Conservation (phyloP, 2,329 filamentous ascomycete species). For the Nemania sp. region DNA sequence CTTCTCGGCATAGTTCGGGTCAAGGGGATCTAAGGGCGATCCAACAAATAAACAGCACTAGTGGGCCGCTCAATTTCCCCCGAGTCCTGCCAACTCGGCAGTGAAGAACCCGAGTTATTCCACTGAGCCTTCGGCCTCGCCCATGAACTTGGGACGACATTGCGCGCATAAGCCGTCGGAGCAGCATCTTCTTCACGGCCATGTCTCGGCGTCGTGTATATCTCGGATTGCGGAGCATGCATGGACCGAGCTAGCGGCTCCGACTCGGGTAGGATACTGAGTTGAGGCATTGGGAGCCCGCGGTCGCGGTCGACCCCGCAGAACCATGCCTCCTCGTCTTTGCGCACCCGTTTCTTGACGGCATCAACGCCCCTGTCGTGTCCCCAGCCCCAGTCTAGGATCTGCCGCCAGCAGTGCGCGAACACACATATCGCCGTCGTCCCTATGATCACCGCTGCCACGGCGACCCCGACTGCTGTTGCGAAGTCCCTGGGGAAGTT, state of each 20-base stretch:
- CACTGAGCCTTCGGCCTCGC: not conserved
- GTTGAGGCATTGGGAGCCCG: conserved; percentile 26
- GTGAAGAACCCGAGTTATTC: conserved; percentile 1
- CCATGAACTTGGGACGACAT: not conserved
- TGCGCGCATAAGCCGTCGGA: not conserved
- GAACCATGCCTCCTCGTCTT: conserved; percentile 34
- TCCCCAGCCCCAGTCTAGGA: conserved; percentile 26
- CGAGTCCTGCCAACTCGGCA: conserved; percentile 22
- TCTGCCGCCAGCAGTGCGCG: conserved; percentile 45
- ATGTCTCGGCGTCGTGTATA: not conserved
- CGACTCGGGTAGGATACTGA: conserved; percentile 7
- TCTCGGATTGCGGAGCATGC: not conserved
- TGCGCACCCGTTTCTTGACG: not conserved
- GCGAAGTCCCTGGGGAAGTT: conserved; percentile 41
- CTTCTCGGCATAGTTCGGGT: not conserved
- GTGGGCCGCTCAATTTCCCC: conserved; percentile 29
- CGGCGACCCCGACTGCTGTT: conserved; percentile 34
- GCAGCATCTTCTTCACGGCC: not conserved
- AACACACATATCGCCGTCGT: conserved; percentile 42
- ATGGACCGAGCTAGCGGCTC: conserved; percentile 6
- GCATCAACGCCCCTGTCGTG: no score
- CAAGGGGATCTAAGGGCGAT: conserved; percentile 8
- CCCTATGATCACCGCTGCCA: conserved; percentile 34
- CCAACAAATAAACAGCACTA: conserved; percentile 26
- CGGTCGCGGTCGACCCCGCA: conserved; percentile 26